Percentiles rank a stretch among this genome's conserved stretches.
These are phyloP conservation scores for Teunomyces stri DNA, from an alignment of 805 yeast species.

Conservation along the genomic window DNA sequence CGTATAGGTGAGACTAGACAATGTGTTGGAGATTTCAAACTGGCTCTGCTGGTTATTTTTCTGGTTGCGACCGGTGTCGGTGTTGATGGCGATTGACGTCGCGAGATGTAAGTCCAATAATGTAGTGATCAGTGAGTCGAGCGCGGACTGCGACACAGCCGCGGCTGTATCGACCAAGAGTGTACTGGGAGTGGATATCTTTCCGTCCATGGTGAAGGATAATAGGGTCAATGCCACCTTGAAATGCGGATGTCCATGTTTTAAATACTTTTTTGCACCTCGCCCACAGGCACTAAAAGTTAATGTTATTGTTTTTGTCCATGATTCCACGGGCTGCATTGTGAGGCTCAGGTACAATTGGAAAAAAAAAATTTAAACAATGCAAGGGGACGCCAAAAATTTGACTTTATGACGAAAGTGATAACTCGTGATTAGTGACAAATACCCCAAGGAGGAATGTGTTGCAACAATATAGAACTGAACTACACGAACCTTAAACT, in stretches of 20 bases:
- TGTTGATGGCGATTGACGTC: background rate
- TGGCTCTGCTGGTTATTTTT: background rate
- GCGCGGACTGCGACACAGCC: background rate
- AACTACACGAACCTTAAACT: too few species aligned
- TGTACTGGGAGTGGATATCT: background rate
- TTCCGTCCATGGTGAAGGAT: background rate
- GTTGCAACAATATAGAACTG: background rate
- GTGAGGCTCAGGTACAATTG: background rate
- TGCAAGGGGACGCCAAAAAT: constrained; percentile 3
- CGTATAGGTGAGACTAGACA: background rate
- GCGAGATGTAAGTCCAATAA: constrained; percentile 1
- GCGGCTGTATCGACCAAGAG: constrained; percentile 2
- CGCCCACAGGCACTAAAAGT: background rate
- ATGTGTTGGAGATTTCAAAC: constrained; percentile 1
- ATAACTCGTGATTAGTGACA: background rate
- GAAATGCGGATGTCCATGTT: background rate
- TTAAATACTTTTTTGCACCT: background rate
- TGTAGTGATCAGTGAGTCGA: background rate
- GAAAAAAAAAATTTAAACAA: background rate
- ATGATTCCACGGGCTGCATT: background rate
- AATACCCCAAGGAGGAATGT: background rate
- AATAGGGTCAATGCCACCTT: too few species aligned
- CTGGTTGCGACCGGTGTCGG: background rate
- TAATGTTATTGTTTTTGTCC: background rate
- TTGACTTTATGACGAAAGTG: background rate